Base-by-base conservation (phyloP, 2,329 filamentous ascomycete genomes). In the Fusarium duplospermum region DNA sequence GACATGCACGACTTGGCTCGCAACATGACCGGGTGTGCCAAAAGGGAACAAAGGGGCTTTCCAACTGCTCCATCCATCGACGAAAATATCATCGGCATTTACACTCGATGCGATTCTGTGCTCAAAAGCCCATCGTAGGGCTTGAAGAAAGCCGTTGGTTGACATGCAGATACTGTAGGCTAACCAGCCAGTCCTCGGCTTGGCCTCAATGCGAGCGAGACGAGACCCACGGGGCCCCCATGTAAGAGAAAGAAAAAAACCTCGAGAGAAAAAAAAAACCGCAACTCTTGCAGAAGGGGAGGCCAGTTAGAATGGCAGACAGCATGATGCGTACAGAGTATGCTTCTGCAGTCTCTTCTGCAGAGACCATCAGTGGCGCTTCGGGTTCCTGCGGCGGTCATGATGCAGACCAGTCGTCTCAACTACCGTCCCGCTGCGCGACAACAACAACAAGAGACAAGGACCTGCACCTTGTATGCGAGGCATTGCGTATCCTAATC, bases 311-410 rank as follows among this genome's bases (percentile, higher is more conserved):
- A 52, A 31, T 36, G 4, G 36, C 27, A 47, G 22, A 14, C 58
- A 63, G 56, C 18, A 56, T 54, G 64, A 60, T 38, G 52, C 31
- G 33, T 36, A 36, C 6, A 20, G 47, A 16, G 40, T 22, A 11
- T 52, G 47, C 24, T 24, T 52, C 47, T 42, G 40, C 40, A 52
- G 24, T n/a, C 27, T n/a, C 36, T 42, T 54, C n/a, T 45, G 27
- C 38, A 64, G 24, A 67, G 22, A 42, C n/a, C 29, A 52, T 36
- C 16, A 64, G 67, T 73, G 72, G 72, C 72, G 66, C 62, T 33
- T 42, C 69, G 72, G 69, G 72, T 72, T 75, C 72, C 72, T 74
- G 72, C 69, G 72, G 72, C 72, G 69, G 66, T 66, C 69, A 54
- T 59, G 33, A 35, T 31, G 57, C 61, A 71, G 61, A 14, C 42